A percentile compares a stretch with the other conserved stretches of the same genome.
Conservation (phyloP, 2,329 filamentous ascomycete species). For the Rutstroemia sp. region DNA sequence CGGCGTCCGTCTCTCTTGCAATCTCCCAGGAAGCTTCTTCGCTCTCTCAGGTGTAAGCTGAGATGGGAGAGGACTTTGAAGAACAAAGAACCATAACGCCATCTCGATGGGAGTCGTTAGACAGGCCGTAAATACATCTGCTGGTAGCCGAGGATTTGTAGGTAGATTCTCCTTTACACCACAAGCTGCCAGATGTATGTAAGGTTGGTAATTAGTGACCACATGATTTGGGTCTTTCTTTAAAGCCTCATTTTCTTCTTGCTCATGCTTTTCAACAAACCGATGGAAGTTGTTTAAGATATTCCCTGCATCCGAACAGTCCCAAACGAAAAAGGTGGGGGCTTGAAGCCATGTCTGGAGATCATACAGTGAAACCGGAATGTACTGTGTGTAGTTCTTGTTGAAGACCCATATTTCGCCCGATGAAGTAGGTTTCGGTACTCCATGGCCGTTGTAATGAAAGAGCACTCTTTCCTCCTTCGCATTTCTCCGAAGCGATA, state of each 20-base stretch:
- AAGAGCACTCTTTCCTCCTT: constrained; percentile 96
- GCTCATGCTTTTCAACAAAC: constrained; percentile 90
- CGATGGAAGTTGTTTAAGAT: constrained; percentile 92
- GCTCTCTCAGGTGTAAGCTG: constrained; percentile 73
- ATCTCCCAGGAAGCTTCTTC: constrained; percentile 79
- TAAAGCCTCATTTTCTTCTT: constrained; percentile 72
- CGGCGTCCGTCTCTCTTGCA: constrained; percentile 88
- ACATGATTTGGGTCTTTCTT: constrained; percentile 75
- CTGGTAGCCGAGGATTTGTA: constrained; percentile 86
- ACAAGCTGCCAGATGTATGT: constrained; percentile 89
- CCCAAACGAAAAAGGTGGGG: constrained; percentile 94
- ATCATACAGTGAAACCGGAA: constrained; percentile 91
- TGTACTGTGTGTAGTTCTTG: constrained; percentile 97
- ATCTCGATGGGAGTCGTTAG: constrained; percentile 97
- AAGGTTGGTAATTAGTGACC: constrained; percentile 61
- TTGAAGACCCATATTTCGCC: constrained; percentile 99
- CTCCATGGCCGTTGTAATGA: constrained; percentile 97
- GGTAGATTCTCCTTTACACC: constrained; percentile 85
- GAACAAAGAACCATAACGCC: constrained; percentile 89
- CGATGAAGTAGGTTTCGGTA: constrained; percentile 88
- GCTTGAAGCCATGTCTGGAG: constrained; percentile 93
- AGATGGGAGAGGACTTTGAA: constrained; percentile 65
- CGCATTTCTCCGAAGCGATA: constrained; percentile 80
- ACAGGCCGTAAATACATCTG: constrained; percentile 92
- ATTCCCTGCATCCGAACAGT: constrained; percentile 93